Conservation (phyloP, 495 filamentous ascomycete species). For the Talaromyces ruber region DNA sequence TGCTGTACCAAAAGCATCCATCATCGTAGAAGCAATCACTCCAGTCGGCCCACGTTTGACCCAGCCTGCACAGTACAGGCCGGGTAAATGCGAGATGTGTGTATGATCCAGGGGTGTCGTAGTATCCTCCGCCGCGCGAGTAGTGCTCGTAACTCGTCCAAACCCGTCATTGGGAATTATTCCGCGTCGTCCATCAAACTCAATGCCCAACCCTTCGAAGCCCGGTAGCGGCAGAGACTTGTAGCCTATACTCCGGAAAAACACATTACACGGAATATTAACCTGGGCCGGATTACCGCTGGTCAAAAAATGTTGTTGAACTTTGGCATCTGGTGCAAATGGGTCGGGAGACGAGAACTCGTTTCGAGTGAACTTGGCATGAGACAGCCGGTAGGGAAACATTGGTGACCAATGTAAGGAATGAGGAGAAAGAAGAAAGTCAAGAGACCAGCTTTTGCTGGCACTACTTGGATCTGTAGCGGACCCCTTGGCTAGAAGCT, state of each 20-base stretch:
- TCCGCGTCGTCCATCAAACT: slow-evolving; percentile 64
- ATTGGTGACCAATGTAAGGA: slow-evolving; percentile 48
- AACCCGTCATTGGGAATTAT: slow-evolving; percentile 78
- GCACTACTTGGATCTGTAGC: slow-evolving; percentile 33
- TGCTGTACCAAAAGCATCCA: slow-evolving; percentile 83
- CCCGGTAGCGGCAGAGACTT: slow-evolving; percentile 69
- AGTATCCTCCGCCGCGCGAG: slow-evolving; percentile 14
- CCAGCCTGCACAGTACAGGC: slow-evolving; percentile 92
- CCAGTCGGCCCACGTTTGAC: slow-evolving; percentile 92
- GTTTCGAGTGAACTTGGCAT: slow-evolving; percentile 61
- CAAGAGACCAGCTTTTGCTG: slow-evolving; percentile 68
- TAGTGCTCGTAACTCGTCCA: slow-evolving; percentile 55
- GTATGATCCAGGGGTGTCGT: slow-evolving; percentile 25
- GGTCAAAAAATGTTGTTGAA: slow-evolving; percentile 25
- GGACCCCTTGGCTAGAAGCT: slow-evolving; percentile 71
- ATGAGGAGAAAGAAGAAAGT: slow-evolving; percentile 71
- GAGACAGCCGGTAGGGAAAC: slow-evolving; percentile 38
- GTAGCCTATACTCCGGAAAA: slow-evolving; percentile 91
- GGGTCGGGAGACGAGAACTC: slow-evolving; percentile 36
- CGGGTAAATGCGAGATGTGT: slow-evolving; percentile 49
- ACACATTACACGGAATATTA: slow-evolving; percentile 49
- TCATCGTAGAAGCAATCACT: slow-evolving; percentile 94
- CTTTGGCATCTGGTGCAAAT: slow-evolving; percentile 34
- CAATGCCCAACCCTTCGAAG: slow-evolving; percentile 65
- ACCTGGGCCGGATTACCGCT: slow-evolving; percentile 41